Evolutionary conservation across 2,329 filamentous ascomycete genomes (phyloP), one percentile per base, ranked within the genome.

Genomic region (Colletotrichum shisoi): DNA sequence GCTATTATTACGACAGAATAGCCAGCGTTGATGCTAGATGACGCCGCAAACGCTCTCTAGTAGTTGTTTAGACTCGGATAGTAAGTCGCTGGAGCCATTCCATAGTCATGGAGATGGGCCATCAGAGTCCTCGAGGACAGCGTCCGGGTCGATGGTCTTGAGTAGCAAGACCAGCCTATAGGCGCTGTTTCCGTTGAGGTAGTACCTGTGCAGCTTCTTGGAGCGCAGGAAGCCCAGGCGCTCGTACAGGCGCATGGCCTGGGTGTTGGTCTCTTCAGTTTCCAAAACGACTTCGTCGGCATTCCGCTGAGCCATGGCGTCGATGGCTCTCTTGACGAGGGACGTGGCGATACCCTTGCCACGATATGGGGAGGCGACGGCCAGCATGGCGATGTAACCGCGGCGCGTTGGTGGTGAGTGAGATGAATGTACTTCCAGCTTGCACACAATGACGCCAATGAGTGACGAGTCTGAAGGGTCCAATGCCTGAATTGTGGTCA

Each of bases 361-460:
- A 24, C 95, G 89, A 74, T 92, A 90, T 31, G 88, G 82, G 45
- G 92, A 88, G 49, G 89, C 87, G 5, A 97, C 94, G n/a, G 95
- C 95, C 48, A 99, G 85, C 95, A 99, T 99, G 74, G 95, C 95
- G 72, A 99, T 98, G 80, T 99, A 99, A 64, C 95, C 95, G 70
- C 95, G 88, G 70, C 93, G 84, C 0, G 88, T 89, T 2, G 86
- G 80, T 0, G 86, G 82, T 1, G 93, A 94, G 70, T 94, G 93
- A 6, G 91, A 91, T 24, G 92, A 87, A 79, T 99, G 95, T 27
- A 88, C 86, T 77, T 99, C 95, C 67, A 99, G 87, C 78, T 99
- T 99, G 79, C 91, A 97, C 68, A 99, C 89, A 51, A 99, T 91
- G 52, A 98, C 94, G 64, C 95, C 95, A 67, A 97, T 87, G 63